Conservation (phyloP, 345 rosid genomes). For the Turnera subulata region DNA sequence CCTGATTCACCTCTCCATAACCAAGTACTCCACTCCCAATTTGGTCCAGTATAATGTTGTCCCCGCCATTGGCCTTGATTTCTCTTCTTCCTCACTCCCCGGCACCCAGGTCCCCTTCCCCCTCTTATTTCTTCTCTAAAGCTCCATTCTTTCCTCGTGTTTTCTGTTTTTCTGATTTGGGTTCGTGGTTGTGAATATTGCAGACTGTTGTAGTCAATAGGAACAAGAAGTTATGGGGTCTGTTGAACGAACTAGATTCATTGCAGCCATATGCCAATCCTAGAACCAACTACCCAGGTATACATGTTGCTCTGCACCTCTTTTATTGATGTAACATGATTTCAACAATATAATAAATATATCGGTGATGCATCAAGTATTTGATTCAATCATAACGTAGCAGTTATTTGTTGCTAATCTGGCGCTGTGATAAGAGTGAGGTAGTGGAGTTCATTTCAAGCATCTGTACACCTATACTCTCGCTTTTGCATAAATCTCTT, state of each 20-base stretch:
- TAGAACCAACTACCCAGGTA: constrained; percentile 74
- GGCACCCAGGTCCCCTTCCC: constrained; percentile 34
- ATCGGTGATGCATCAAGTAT: not conserved
- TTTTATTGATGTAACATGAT: too few relatives aligned
- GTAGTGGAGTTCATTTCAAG: not conserved
- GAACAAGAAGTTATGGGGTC: constrained; percentile 74
- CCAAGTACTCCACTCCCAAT: constrained; percentile 61
- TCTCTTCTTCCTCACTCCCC: constrained; percentile 19
- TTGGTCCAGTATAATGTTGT: constrained; percentile 50
- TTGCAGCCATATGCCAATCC: constrained; percentile 95
- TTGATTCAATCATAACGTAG: not conserved
- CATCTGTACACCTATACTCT: not conserved
- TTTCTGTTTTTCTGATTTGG: constrained; percentile 2
- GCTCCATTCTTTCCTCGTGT: not conserved
- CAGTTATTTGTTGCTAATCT: not conserved
- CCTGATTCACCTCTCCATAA: constrained; percentile 70
- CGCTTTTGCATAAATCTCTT: not conserved
- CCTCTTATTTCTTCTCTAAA: not conserved
- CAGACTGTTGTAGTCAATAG: constrained; percentile 36
- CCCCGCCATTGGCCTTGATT: constrained; percentile 21
- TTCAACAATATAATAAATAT: not conserved
- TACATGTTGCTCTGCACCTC: constrained; percentile 15
- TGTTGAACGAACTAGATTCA: constrained; percentile 60
- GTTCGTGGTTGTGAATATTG: constrained; percentile 13
- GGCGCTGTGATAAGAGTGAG: too few relatives aligned